These are phyloP conservation scores for Aspergillus ustus DNA, from an alignment of 2,329 filamentous ascomycete species.

Conservation along the genomic window DNA sequence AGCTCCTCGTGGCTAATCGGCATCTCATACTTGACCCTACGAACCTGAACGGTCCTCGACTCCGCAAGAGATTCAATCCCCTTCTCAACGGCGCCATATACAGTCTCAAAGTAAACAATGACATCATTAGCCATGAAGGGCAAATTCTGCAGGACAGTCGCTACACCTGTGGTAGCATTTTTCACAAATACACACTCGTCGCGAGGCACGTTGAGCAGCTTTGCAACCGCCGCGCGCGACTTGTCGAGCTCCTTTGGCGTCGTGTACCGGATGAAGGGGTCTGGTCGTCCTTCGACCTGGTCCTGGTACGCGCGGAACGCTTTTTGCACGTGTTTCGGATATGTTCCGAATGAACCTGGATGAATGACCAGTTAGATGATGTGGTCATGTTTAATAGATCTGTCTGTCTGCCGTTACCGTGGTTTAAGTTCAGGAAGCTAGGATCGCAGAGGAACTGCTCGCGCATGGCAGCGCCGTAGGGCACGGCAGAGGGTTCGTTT, in stretches of 20 bases:
- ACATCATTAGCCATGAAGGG: constrained; percentile 71
- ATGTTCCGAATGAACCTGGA: constrained; percentile 74
- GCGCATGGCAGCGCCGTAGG: neutral
- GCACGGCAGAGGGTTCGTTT: neutral
- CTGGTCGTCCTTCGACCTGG: constrained; percentile 68
- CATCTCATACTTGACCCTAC: constrained; percentile 1
- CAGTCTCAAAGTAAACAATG: constrained; percentile 74
- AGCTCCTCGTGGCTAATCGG: constrained; percentile 8
- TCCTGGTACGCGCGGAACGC: constrained; percentile 68
- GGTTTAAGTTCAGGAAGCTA: neutral
- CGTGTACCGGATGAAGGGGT: constrained; percentile 74
- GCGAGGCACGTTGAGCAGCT: constrained; percentile 66
- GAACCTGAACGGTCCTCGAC: constrained; percentile 6
- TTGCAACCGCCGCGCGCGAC: constrained; percentile 67
- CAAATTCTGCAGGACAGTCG: constrained; percentile 79
- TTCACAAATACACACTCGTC: constrained; percentile 75
- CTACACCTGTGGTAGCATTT: constrained; percentile 74
- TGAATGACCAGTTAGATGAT: neutral
- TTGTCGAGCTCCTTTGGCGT: constrained; percentile 66
- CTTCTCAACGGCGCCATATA: constrained; percentile 73
- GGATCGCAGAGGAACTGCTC: neutral
- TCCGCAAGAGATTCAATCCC: constrained; percentile 1
- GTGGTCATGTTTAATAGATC: no score
- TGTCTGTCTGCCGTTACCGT: neutral
- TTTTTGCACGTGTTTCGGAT: constrained; percentile 66